Conservation (phyloP, 371 early-diverging fungal genomes). For the Rhizopus arrhizus region DNA sequence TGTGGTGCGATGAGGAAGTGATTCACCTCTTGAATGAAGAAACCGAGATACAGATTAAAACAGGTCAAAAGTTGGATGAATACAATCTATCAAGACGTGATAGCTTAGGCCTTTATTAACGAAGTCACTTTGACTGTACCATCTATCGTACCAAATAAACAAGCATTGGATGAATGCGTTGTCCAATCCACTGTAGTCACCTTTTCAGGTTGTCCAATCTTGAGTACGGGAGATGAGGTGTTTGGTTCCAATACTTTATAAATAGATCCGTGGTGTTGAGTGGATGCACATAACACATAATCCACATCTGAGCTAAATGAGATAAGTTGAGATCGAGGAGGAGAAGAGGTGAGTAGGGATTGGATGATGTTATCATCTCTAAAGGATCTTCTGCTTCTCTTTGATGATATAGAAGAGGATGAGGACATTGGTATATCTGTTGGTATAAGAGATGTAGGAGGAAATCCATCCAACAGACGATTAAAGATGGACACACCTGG, state of each 20-base stretch:
- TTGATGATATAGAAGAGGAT: slow-evolving; percentile 14
- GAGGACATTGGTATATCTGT: slow-evolving; percentile 18
- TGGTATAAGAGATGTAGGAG: slow-evolving; percentile 32
- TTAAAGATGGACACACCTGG: slow-evolving; percentile 45
- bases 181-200: slow-evolving; percentile 65
- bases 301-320: slow-evolving; percentile 55
- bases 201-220: slow-evolving; percentile 45
- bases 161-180: slow-evolving; percentile 51
- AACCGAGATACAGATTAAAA: slow-evolving; percentile 17
- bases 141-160: slow-evolving; percentile 57
- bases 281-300: slow-evolving; percentile 42
- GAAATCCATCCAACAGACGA: slow-evolving; percentile 42
- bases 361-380: slow-evolving; percentile 40
- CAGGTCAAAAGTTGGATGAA: slow-evolving; percentile 23
- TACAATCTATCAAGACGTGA: slow-evolving; percentile 30
- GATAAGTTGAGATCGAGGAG: slow-evolving; percentile 51
- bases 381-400: slow-evolving; percentile 6
- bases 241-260: slow-evolving; percentile 46
- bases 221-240: slow-evolving; percentile 32
- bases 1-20: slow-evolving; percentile 28
- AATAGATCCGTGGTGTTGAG: slow-evolving; percentile 20
- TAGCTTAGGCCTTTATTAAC: slow-evolving; percentile 51
- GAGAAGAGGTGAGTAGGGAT: slow-evolving; percentile 35
- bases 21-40: slow-evolving; percentile 15
- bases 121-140: slow-evolving; percentile 61